Percentiles rank a stretch among this genome's conserved stretches.
Conservation (phyloP, 2,329 filamentous ascomycete species). For the Colletotrichum gloeosporioides region DNA sequence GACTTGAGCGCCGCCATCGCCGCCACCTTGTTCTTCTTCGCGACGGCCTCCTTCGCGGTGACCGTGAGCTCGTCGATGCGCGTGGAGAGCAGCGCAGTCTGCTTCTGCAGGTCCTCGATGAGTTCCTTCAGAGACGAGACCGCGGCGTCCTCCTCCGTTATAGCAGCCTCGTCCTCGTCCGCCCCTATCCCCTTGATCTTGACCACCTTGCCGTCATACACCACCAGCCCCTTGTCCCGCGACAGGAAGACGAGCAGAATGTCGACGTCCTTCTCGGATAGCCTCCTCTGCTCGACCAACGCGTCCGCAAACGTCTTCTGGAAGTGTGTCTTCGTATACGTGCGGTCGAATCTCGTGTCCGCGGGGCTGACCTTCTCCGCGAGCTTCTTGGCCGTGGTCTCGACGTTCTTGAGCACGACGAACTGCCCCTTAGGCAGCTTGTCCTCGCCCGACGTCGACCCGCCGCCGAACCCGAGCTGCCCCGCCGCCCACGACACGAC, state of each 20-base stretch:
- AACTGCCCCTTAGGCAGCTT: slow-evolving; percentile 66
- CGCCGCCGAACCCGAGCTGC: slow-evolving; percentile 68
- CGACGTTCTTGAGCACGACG: slow-evolving; percentile 69
- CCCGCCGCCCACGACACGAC: slow-evolving; percentile 78
- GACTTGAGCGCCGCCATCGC: slow-evolving; percentile 81
- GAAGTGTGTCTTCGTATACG: slow-evolving; percentile 73
- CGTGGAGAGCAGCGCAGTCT: slow-evolving; percentile 70
- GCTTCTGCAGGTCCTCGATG: slow-evolving; percentile 74
- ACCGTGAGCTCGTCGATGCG: slow-evolving; percentile 70
- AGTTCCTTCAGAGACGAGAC: slow-evolving; percentile 86
- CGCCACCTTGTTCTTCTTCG: slow-evolving; percentile 73
- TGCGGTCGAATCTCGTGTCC: slow-evolving; percentile 63
- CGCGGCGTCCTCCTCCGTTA: slow-evolving; percentile 80
- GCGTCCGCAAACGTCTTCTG: slow-evolving; percentile 59
- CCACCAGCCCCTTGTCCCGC: slow-evolving; percentile 66
- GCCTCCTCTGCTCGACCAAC: slow-evolving; percentile 50
- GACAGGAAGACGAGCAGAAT: slow-evolving; percentile 73
- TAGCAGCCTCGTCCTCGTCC: slow-evolving; percentile 45
- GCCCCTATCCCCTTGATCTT: slow-evolving; percentile 68
- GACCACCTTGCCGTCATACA: slow-evolving; percentile 71
- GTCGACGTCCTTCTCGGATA: slow-evolving; percentile 71
- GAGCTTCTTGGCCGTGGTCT: slow-evolving; percentile 63
- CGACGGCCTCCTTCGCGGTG: slow-evolving; percentile 73
- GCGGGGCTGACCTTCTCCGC: slow-evolving; percentile 41
- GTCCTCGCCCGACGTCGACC: slow-evolving; percentile 49